These are phyloP conservation scores for Xylaria arbuscula DNA, from an alignment of 2,329 filamentous ascomycete genomes.

Conservation along the genomic window DNA sequence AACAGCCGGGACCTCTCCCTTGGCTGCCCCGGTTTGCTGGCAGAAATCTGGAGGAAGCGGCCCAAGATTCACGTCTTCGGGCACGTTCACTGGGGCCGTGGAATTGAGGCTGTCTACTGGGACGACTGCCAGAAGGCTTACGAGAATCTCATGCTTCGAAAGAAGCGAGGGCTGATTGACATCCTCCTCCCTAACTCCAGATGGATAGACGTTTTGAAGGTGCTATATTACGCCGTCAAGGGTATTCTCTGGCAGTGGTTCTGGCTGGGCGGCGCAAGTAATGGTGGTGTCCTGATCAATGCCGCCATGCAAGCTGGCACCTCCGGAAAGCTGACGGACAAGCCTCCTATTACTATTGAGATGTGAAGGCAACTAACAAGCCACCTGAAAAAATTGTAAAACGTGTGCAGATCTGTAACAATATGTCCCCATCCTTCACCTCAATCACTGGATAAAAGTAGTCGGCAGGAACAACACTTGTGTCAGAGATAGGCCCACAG, in stretches of 20 bases:
- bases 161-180: conserved; percentile 56
- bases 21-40: conserved; percentile 76
- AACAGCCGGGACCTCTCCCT: conserved; percentile 68
- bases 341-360: conserved; percentile 47
- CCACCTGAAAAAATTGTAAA: not conserved
- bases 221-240: conserved; percentile 59
- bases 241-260: conserved; percentile 67
- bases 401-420: not conserved
- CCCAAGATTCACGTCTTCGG: conserved; percentile 85
- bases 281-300: conserved; percentile 66
- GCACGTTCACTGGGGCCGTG: conserved; percentile 82
- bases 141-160: conserved; percentile 69
- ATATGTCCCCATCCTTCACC: not conserved
- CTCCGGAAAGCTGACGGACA: conserved; percentile 60
- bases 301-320: conserved; percentile 67
- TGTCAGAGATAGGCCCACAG: not conserved
- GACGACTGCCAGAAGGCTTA: conserved; percentile 78
- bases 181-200: conserved; percentile 59
- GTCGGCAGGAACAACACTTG: not conserved
- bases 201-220: conserved; percentile 60
- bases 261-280: conserved; percentile 63
- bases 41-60: conserved; percentile 78
- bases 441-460: not conserved
- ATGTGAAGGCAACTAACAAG: conserved; percentile 26
- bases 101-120: conserved; percentile 76